Conservation (phyloP, 2,329 filamentous ascomycete species). For the Colletotrichum euphorbiae region DNA sequence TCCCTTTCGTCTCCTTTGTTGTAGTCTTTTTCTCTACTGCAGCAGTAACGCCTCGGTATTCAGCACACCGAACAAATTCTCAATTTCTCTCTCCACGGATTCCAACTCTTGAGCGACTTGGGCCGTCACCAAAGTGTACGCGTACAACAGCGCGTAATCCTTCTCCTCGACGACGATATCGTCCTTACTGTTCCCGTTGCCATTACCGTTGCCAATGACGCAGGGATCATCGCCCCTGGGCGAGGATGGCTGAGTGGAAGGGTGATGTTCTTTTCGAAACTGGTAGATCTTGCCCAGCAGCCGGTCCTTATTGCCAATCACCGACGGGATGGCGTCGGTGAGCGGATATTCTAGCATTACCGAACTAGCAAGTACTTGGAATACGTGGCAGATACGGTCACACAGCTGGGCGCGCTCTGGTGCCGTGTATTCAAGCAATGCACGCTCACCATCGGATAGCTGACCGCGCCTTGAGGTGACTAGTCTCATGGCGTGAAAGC, state of each 20-base stretch:
- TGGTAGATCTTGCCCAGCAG: slow-evolving; percentile 88
- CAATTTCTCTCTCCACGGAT: slow-evolving; percentile 70
- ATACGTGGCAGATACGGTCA: slow-evolving; percentile 89
- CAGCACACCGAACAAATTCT: slow-evolving; percentile 71
- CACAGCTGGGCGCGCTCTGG: slow-evolving; percentile 85
- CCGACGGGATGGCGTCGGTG: slow-evolving; percentile 87
- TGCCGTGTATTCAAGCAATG: slow-evolving; percentile 82
- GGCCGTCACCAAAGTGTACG: slow-evolving; percentile 80
- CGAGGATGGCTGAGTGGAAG: slow-evolving; percentile 47
- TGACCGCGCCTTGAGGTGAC: slow-evolving; percentile 84
- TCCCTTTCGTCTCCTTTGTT: not conserved
- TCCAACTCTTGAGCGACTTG: slow-evolving; percentile 74
- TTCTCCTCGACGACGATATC: slow-evolving; percentile 69
- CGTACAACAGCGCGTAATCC: slow-evolving; percentile 93
- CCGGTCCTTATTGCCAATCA: slow-evolving; percentile 82
- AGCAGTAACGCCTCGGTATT: slow-evolving; percentile 69
- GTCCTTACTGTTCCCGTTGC: slow-evolving; percentile 41
- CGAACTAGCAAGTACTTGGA: slow-evolving; percentile 87
- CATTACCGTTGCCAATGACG: slow-evolving; percentile 33
- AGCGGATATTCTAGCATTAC: slow-evolving; percentile 96
- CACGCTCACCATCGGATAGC: slow-evolving; percentile 82
- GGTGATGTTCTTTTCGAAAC: slow-evolving; percentile 77
- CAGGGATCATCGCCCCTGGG: slow-evolving; percentile 40
- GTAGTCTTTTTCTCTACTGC: slow-evolving; percentile 52
- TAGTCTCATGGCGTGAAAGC: slow-evolving; percentile 96